These are phyloP conservation scores for Apium graveolens DNA, from an alignment of 129 eudicot genomes.

Conservation along the genomic window DNA sequence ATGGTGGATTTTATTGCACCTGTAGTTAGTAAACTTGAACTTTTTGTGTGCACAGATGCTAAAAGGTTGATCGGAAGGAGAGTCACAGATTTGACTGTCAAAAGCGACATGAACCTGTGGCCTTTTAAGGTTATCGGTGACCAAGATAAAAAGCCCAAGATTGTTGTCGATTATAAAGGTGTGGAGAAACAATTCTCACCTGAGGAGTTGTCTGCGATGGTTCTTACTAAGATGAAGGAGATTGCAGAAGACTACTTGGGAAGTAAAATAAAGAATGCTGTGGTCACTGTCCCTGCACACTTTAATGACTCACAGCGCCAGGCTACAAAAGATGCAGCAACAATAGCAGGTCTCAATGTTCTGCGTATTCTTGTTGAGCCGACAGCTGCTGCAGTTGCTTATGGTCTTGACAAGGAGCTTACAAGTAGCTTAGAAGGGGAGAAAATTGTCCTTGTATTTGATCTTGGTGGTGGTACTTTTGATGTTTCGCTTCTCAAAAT, in stretches of 20 bases:
- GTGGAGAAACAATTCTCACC: background rate
- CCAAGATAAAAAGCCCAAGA: background rate
- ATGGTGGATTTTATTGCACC: too few species aligned
- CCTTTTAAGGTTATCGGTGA: background rate
- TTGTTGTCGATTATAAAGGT: background rate
- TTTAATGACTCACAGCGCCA: background rate
- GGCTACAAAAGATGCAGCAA: background rate
- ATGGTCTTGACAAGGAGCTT: background rate
- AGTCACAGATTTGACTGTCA: background rate
- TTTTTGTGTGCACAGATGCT: background rate
- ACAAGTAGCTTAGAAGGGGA: background rate
- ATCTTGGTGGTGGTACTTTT: background rate
- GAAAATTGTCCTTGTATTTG: background rate
- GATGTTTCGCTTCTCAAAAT: background rate
- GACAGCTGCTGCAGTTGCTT: background rate
- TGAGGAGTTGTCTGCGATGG: background rate
- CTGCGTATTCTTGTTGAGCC: background rate
- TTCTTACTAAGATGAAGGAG: background rate
- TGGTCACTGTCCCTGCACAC: background rate
- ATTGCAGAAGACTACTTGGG: background rate
- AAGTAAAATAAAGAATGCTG: background rate
- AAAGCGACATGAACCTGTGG: background rate
- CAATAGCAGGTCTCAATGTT: background rate
- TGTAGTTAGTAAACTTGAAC: too few species aligned
- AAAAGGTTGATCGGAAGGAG: background rate